Evolutionary conservation across 176 grass and related monocot genomes (phyloP).

Genomic region (Oropetium thomaeum): DNA sequence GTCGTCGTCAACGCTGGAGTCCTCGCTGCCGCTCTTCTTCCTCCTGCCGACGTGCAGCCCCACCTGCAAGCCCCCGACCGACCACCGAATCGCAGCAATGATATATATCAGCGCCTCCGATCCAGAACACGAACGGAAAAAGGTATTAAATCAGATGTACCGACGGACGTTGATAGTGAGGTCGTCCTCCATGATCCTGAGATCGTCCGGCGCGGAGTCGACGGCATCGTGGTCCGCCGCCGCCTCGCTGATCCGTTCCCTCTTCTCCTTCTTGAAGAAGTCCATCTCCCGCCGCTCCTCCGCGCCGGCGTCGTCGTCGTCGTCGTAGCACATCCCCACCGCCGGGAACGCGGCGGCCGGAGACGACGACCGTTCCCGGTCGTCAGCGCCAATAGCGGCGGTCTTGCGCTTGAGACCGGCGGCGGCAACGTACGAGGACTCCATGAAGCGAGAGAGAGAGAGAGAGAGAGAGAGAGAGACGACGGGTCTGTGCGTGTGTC

Average conservation of each 20-base stretch:
- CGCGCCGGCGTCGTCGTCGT: background rate
- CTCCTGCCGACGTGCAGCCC: constrained; percentile 40
- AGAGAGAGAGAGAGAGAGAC: background rate
- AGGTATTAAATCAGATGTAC: too few relatives aligned
- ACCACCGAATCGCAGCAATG: too few relatives aligned
- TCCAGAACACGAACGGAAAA: background rate
- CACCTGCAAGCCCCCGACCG: constrained; percentile 5
- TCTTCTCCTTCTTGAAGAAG: constrained; percentile 72
- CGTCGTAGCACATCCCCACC: background rate
- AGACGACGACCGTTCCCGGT: background rate
- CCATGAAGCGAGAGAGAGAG: background rate
- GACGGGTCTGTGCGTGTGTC: background rate
- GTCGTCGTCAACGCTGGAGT: constrained; percentile 67
- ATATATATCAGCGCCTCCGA: constrained; percentile 13
- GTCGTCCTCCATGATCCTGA: constrained; percentile 45
- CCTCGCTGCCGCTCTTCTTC: constrained; percentile 71
- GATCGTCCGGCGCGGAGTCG: constrained; percentile 5
- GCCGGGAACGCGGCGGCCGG: background rate
- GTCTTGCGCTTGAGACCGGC: constrained; percentile 31
- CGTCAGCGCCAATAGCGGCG: too few relatives aligned
- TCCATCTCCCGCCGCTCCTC: constrained; percentile 47
- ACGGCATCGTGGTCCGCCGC: background rate
- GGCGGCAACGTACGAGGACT: background rate
- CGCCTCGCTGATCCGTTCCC: too few relatives aligned
- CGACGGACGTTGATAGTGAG: constrained; percentile 67